These are phyloP conservation scores for Aureobasidium melanogenum DNA, from an alignment of 2,329 filamentous ascomycete genomes.

Conservation along the genomic window DNA sequence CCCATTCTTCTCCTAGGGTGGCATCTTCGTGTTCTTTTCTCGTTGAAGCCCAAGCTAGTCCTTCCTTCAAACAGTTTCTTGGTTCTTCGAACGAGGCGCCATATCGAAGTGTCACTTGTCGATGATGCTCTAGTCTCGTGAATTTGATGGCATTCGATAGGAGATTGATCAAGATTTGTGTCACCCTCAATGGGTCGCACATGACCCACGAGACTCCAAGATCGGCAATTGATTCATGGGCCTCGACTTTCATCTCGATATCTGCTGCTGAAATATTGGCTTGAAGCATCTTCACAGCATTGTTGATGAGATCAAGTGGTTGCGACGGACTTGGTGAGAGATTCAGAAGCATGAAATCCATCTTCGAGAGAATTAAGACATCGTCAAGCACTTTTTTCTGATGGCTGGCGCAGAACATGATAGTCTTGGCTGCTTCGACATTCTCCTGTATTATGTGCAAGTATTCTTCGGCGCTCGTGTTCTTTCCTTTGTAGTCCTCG, in stretches of 20 bases:
- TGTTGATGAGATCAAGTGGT: constrained; percentile 25
- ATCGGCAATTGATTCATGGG: constrained; percentile 25
- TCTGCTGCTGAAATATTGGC: constrained; percentile 26
- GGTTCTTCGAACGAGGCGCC: constrained; percentile 28
- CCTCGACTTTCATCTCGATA: constrained; percentile 26
- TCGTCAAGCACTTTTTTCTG: constrained; percentile 35
- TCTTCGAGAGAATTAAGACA: constrained; percentile 34
- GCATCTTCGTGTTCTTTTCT: constrained; percentile 4
- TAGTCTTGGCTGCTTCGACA: constrained; percentile 16
- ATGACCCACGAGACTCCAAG: constrained; percentile 23
- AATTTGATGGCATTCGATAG: constrained; percentile 24
- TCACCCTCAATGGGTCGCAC: constrained; percentile 22
- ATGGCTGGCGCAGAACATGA: not conserved
- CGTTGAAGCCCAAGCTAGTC: constrained; percentile 24
- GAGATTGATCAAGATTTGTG: constrained; percentile 26
- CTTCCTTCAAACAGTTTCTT: constrained; percentile 20
- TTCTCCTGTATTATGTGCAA: not conserved
- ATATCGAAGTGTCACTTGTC: constrained; percentile 16
- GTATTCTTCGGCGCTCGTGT: not conserved
- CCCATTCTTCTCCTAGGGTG: constrained; percentile 12
- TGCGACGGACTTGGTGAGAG: constrained; percentile 32
- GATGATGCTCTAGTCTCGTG: constrained; percentile 9
- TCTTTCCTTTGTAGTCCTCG: not conserved
- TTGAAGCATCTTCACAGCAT: constrained; percentile 31
- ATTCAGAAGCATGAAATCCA: constrained; percentile 24